Conservation (phyloP, 768 basidiomycete species). For the Tricholoma matsutake region DNA sequence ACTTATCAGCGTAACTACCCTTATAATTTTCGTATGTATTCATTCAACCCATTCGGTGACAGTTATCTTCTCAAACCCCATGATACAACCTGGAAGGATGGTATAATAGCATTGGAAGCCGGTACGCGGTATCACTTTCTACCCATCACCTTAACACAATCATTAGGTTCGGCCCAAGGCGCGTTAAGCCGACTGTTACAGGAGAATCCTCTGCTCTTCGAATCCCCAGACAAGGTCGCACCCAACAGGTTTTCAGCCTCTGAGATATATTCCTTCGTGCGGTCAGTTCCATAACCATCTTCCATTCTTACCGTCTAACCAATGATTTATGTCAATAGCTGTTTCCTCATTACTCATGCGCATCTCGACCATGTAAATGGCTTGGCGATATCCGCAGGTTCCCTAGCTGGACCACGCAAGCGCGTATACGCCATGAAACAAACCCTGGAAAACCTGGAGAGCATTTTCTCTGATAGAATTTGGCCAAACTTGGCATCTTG, state of each 20-base stretch:
- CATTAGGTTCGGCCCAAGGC: constrained; percentile 80
- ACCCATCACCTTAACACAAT: not conserved
- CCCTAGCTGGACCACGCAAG: constrained; percentile 58
- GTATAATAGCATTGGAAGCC: constrained; percentile 83
- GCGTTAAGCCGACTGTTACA: constrained; percentile 63
- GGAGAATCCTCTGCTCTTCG: constrained; percentile 54
- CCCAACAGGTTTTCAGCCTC: constrained; percentile 35
- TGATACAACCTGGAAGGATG: constrained; percentile 68
- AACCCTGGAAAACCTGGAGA: constrained; percentile 66
- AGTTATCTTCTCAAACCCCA: constrained; percentile 89
- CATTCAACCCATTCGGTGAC: constrained; percentile 12
- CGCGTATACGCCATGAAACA: constrained; percentile 59
- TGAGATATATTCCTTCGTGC: constrained; percentile 54
- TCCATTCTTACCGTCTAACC: constrained; percentile 3
- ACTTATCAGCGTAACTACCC: constrained; percentile 74
- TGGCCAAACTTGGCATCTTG: constrained; percentile 87
- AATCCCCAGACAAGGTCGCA: constrained; percentile 21
- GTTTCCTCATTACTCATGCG: constrained; percentile 83
- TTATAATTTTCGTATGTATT: not conserved
- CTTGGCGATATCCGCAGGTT: constrained; percentile 81
- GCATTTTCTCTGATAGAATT: constrained; percentile 70
- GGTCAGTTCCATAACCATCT: constrained; percentile 28
- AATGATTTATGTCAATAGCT: constrained; percentile 40
- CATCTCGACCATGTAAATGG: constrained; percentile 90
- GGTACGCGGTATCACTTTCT: constrained; percentile 42